These are phyloP conservation scores for Dioscorea cayenensis DNA, from an alignment of 116 monocot species.

Conservation along the genomic window DNA sequence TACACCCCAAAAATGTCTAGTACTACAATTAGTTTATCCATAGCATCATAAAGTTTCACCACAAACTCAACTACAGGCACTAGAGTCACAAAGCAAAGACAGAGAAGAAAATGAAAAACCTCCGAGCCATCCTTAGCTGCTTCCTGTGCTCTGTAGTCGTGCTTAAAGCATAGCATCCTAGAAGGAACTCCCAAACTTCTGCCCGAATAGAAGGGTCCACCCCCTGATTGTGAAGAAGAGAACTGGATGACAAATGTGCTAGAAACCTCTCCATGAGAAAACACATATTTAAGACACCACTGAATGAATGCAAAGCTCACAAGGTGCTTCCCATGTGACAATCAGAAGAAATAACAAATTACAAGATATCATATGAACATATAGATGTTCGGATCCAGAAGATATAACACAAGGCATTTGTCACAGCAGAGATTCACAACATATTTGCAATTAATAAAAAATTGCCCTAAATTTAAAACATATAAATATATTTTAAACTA, in stretches of 20 bases:
- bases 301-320: neutral
- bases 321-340: neutral
- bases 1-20: too few relatives aligned
- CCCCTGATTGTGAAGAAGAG: constrained; percentile 40
- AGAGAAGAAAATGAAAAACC: constrained; percentile 33
- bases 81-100: neutral
- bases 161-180: constrained; percentile 82
- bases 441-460: neutral
- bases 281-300: neutral
- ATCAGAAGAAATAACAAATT: too few relatives aligned
- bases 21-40: too few relatives aligned
- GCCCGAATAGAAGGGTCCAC: constrained; percentile 92
- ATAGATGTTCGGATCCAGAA: too few relatives aligned
- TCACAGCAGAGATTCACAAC: too few relatives aligned
- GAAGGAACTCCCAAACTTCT: constrained; percentile 99
- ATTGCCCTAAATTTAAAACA: neutral
- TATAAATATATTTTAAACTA: neutral
- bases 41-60: neutral
- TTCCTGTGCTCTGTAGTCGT: constrained; percentile 75
- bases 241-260: neutral
- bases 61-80: neutral
- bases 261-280: neutral
- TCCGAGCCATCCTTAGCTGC: constrained; percentile 72
- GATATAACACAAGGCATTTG: too few relatives aligned
- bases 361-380: too few relatives aligned